Base-by-base conservation (phyloP, 768 basidiomycete species). In the Tylopilus felleus region DNA sequence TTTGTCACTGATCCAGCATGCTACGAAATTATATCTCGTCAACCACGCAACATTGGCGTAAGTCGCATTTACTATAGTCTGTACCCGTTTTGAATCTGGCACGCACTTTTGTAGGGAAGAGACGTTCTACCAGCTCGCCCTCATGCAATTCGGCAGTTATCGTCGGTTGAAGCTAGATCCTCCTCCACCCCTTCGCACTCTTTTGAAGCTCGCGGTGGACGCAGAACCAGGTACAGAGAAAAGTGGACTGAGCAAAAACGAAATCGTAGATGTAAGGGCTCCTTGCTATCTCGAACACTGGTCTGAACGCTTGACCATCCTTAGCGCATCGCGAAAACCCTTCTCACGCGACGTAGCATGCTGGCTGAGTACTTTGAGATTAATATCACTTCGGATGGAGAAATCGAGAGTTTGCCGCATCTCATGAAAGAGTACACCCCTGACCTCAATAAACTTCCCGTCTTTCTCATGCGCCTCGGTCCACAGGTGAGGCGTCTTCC, bases 351-450 rank as follows among this genome's bases (percentile, higher is more conserved):
- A 13, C 79, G 87, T 9, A 87, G 86, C 4, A 98, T 99, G 95
- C 75, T 98, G 4, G 74, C 81, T 2, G 97, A 98, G 58, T 98
- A 99, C 71, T 98, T 98, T 66, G 86, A 85, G 2, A 70, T 98
- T 19, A 70, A 72, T 23, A 87, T 99, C 58, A 79, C 82, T 7
- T 74, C 78, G 0, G 73, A 80, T 3, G 94, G 91, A 1, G 66
- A 74, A 22, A 72, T 98, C n/a, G 80, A 86, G 61, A 83, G 80
- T 52, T 65, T 99, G 13, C 97, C 97, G 0, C 75, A 94, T 44
- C 75, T 99, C 12, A 76, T 98, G 40, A 80, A 83, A 46, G 93
- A 90, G 40, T 98, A 91, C 65, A 88, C 88, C 7, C 97, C 97
- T 1, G 90, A 95, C 65, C 77, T 98, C 5, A 88, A 93, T 61